Evolutionary conservation across 768 basidiomycete genomes (phyloP), one percentile per base, ranked within the genome.

Genomic region (Favolaschia claudopus): DNA sequence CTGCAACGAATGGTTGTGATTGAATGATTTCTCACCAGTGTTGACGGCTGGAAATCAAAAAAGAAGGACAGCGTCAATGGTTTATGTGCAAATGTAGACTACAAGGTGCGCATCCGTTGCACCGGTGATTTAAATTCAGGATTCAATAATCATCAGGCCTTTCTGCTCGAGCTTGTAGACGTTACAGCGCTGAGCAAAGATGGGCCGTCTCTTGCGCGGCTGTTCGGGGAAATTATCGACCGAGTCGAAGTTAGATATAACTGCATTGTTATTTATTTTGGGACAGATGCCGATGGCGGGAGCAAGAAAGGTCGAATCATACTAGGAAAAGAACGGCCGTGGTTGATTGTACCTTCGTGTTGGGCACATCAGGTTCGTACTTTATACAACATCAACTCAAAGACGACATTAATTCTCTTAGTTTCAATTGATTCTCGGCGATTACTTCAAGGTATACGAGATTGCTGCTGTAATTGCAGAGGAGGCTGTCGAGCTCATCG

Each of bases 371-470:
- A 62, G 43, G 60, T 57, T 7, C 0, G 38, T 40, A 13, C 2
- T 37, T 15, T 4, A 14, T 48, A 27, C 12, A 32, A 49, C 7
- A 19, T 45, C 33, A 36, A 22, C 37, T 33, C 27, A 38, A 5
- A 19, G 17, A 38, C 19, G 6, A 5, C 29, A 4, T 49, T 20
- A 47, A 27, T 17, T 14, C 15, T 7, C 9, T 29, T n/a, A 62
- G 50, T 58, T 54, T 28, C 51, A 60, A 31, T 47, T 60, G 1
- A 44, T 39, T 17, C 47, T 64, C 33, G 53, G 58, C n/a, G 62
- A 62, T 24, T 53, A 56, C 24, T 42, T 60, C 38, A 62, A 62
- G 43, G 50, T 28, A 10, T 42, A 39, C 27, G 31, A 36, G 1
- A 13, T 32, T 2, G 61, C 55, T 3, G 39, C 32, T 6, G 25